Percentiles rank a stretch among this genome's conserved stretches.
Evolutionary conservation across 1,284 basidiomycete species (phyloP).

Genomic region (Porodaedalea pini): DNA sequence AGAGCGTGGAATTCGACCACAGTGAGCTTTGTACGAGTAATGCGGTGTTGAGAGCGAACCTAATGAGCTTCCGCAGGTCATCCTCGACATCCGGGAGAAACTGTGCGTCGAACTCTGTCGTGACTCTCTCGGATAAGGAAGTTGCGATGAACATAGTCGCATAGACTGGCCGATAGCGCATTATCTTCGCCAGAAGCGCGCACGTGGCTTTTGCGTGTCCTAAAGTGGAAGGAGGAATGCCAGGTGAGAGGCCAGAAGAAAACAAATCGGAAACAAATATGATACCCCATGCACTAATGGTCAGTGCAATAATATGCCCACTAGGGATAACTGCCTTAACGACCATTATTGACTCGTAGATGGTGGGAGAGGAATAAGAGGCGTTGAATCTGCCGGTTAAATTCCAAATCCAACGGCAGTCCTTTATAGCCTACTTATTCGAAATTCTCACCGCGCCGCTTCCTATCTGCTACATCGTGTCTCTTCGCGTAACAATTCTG

Average conservation of each 20-base stretch:
- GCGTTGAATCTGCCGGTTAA: too few species aligned
- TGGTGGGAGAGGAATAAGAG: too few species aligned
- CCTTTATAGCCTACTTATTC: too few species aligned
- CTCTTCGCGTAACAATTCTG: too few species aligned
- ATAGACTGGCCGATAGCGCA: neutral
- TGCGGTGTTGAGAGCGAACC: neutral
- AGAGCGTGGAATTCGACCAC: neutral
- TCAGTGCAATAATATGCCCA: neutral
- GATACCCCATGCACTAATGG: neutral
- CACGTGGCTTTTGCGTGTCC: conserved; percentile 12
- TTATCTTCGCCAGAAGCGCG: conserved; percentile 6
- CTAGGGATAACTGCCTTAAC: neutral
- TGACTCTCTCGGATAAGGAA: conserved; percentile 2
- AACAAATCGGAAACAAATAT: neutral
- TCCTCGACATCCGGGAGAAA: conserved; percentile 1
- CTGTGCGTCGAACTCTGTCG: conserved; percentile 6
- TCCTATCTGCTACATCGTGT: too few species aligned
- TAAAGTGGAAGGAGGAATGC: too few species aligned
- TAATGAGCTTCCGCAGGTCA: neutral
- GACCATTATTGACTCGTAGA: neutral
- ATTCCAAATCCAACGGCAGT: too few species aligned
- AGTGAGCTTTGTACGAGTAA: too few species aligned
- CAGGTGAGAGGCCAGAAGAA: too few species aligned
- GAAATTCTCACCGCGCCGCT: too few species aligned
- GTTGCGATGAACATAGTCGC: conserved; percentile 3